phyloP scores from a whole-genome alignment of 192 early-diverging fungal genomes.

The Umbelopsis isabellina region DNA sequence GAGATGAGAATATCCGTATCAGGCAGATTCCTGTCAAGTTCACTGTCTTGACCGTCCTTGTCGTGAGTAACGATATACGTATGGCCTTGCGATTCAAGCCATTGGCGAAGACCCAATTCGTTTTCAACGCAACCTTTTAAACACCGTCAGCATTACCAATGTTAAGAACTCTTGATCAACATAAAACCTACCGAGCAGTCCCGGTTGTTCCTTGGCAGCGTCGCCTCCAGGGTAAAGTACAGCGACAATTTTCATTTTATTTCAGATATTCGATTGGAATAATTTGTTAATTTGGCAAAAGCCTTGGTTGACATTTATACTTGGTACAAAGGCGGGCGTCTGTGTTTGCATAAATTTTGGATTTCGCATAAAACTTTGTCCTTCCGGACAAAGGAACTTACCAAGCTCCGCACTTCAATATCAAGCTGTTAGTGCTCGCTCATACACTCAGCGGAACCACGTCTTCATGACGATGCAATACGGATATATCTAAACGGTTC shows the following conservation, averaged over 20 bases:
- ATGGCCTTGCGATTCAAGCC: conserved; percentile 18
- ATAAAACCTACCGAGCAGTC: not conserved
- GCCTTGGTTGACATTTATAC: too few relatives aligned
- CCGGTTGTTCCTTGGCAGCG: conserved; percentile 8
- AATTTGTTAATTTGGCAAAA: too few relatives aligned
- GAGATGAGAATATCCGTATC: conserved; percentile 32
- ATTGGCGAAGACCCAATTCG: conserved; percentile 18
- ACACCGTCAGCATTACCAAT: not conserved
- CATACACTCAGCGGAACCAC: too few relatives aligned
- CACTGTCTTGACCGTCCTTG: conserved; percentile 6
- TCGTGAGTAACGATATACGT: conserved; percentile 5
- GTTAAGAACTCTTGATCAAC: not conserved
- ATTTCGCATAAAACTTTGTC: too few relatives aligned
- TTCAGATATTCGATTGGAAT: not conserved
- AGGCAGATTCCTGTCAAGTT: conserved; percentile 32
- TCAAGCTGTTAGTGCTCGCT: too few relatives aligned
- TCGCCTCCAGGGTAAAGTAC: conserved; percentile 13
- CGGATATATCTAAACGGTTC: too few relatives aligned
- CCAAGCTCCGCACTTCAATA: too few relatives aligned
- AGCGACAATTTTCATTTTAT: conserved; percentile 19
- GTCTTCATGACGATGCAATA: too few relatives aligned
- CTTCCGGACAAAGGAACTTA: too few relatives aligned
- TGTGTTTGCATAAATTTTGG: too few relatives aligned
- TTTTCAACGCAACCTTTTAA: conserved; percentile 15
- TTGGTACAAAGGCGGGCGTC: too few relatives aligned